Evolutionary conservation across 176 grass and related monocot species (phyloP).

Genomic region (Sorghum bicolor): Sorghum_bicolor_NCBIv3 NC_012876.2:53955001-53955500

Average conservation of each 20-base stretch:
- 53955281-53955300: background rate
- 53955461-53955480: constrained; percentile 3
- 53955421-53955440: background rate
- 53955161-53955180: background rate
- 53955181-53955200: background rate
- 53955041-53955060: background rate
- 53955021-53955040: background rate
- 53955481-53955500: background rate
- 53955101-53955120: background rate
- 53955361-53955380: constrained; percentile 8
- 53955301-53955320: background rate
- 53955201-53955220: background rate
- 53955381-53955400: background rate
- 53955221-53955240: background rate
- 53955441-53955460: background rate
- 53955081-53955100: too few species aligned
- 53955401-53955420: background rate
- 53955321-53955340: background rate
- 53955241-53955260: background rate
- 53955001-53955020: background rate
- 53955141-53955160: background rate
- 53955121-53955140: background rate
- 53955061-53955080: background rate
- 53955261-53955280: background rate
- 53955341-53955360: background rate